phyloP scores from a whole-genome alignment of 75 land plant species.

The Picea sitchensis region DNA sequence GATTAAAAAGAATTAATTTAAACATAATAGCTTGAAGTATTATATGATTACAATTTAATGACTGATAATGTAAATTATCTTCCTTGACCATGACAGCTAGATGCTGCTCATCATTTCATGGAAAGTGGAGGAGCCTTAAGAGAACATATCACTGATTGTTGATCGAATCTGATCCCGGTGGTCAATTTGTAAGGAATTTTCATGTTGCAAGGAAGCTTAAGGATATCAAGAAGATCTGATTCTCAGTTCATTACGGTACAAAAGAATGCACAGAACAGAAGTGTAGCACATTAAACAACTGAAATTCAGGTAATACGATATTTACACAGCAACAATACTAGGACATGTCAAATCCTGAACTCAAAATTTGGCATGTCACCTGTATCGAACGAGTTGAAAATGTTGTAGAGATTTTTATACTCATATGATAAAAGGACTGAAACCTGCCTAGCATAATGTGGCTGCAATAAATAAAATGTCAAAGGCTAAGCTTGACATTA shows the following conservation, averaged over 20 bases:
- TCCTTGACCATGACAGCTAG: neutral
- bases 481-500: neutral
- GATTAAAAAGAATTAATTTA: neutral
- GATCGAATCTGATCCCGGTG: neutral
- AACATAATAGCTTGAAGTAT: neutral
- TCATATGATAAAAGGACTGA: neutral
- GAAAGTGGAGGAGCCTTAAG: neutral
- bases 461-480: neutral
- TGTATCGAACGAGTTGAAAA: neutral
- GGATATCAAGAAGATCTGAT: too few species aligned
- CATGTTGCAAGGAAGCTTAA: neutral
- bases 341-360: neutral
- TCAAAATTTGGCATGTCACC: neutral
- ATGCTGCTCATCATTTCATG: neutral
- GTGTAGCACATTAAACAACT: neutral
- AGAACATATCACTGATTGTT: neutral
- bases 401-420: neutral
- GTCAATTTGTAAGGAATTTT: neutral
- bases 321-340: slow-evolving; percentile 2
- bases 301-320: neutral
- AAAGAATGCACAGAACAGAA: neutral
- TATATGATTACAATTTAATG: neutral
- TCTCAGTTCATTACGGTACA: neutral
- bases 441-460: neutral
- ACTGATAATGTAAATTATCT: neutral